Base-by-base conservation (phyloP, 345 rosid species). In the Populus simonii region DNA sequence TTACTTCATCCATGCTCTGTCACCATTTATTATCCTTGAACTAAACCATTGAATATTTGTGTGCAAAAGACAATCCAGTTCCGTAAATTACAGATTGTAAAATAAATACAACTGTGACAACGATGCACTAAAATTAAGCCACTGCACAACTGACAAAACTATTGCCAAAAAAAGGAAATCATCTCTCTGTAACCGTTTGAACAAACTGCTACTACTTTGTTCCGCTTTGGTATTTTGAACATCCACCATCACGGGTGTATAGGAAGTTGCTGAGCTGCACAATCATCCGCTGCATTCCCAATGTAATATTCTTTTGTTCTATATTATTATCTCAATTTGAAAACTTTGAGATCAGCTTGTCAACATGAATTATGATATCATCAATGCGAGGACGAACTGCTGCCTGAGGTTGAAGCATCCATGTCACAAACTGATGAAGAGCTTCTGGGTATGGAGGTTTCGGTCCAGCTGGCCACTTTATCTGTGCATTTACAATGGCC, bases 401-500 rank as follows among this genome's bases (percentile, higher is more conserved):
- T 61, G 89, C 82, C 82, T 94, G 97, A 1, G 98, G 91, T 86
- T 94, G 99, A 80, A 96, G 93, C 99, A 96, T 94, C 99, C 99
- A 96, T 57, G 86, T 91, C 69, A 96, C 93, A 33, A 96, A 96
- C 83, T 94, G 91, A 84, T 90, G 99, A 38, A 96, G 90, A 43
- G 95, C 93, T 51, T 94, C 98, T 33, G 99, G 99, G 70, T 94
- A 94, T 27, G 93, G 87, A 36, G 90, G 87, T 78, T 89, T 94
- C 23, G 98, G 94, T 81, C 97, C 98, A 41, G 89, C 84, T 39
- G 99, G 98, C 99, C 99, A 94, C 85, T 94, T 96, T 74, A 96
- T 80, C 84, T 92, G 97, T n/a, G 95, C 97, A 85, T 94, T 96
- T 78, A 94, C 79, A 65, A 94, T 83, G 79, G 99, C 98, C 33